A percentile compares a stretch with the other conserved stretches of the same genome.
Conservation (phyloP, 352 stramenopile species). For the Phytophthora pluvialis region DNA sequence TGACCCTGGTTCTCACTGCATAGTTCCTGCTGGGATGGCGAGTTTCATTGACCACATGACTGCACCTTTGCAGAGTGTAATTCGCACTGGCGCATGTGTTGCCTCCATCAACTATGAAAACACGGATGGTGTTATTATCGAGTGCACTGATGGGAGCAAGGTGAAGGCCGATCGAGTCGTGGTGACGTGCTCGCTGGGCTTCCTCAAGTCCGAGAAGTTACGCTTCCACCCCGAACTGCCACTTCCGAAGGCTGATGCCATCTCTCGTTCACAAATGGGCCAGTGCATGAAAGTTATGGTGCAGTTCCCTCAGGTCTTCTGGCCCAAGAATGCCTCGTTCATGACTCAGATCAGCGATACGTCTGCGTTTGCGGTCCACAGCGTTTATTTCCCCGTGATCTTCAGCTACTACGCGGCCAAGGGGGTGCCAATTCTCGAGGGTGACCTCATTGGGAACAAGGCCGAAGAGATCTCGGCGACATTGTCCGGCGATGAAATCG, state of each 20-base stretch:
- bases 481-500: slow-evolving; percentile 49
- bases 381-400: slow-evolving; percentile 56
- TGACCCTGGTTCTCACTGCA: slow-evolving; percentile 52
- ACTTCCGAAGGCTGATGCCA: slow-evolving; percentile 42
- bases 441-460: slow-evolving; percentile 51
- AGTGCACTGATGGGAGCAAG: slow-evolving; percentile 30
- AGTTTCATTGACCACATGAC: slow-evolving; percentile 46
- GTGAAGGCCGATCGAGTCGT: slow-evolving; percentile 50
- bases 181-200: slow-evolving; percentile 58
- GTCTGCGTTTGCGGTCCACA: neutral
- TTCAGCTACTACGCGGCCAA: slow-evolving; percentile 65
- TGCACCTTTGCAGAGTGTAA: slow-evolving; percentile 28
- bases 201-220: slow-evolving; percentile 49
- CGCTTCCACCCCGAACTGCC: slow-evolving; percentile 53
- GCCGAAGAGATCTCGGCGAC: slow-evolving; percentile 40
- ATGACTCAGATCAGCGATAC: slow-evolving; percentile 40
- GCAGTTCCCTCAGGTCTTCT: slow-evolving; percentile 67
- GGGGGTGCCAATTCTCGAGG: slow-evolving; percentile 53
- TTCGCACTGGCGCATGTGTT: slow-evolving; percentile 30
- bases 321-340: slow-evolving; percentile 48
- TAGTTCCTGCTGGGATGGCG: slow-evolving; percentile 52
- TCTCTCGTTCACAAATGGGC: slow-evolving; percentile 58
- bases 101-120: slow-evolving; percentile 35
- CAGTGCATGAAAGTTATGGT: slow-evolving; percentile 80
- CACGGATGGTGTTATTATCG: slow-evolving; percentile 31